Base-by-base conservation (phyloP, 805 yeast species). In the Wickerhamomyces ciferrii region DNA sequence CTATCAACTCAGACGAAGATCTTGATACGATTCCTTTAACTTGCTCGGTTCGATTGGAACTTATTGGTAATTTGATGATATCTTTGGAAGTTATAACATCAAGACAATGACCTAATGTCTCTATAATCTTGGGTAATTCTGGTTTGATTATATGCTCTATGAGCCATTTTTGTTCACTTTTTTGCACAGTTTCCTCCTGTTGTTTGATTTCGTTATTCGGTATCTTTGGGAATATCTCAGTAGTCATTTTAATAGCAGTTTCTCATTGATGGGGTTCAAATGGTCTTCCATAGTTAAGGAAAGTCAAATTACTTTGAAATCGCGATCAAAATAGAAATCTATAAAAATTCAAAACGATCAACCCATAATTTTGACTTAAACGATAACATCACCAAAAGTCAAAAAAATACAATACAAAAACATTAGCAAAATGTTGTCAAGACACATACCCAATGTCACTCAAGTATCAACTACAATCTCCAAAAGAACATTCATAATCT, bases 21-120 rank as follows among this genome's bases (percentile, higher is more conserved):
- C 91, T 61, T 0, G 78, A 75, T 0, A 84, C 60, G 1, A 79
- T 70, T 0, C 92, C 92, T 49, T 82, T 81, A 15, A 83, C 62
- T 3, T 70, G 63, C 47, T 81, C 84, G 46, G 76, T 74, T 45
- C 81, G 75, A 15, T 72, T 66, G 0, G 81, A 71, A 0, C 81
- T 68, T 7, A 84, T 63, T 0, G 90, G 86, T 43, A 84, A 66
- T 47, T 76, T 81, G 44, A 79, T 71, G 14, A 74, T 64, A 11
- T 66, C 65, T 11, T 65, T 58, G 40, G 70, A 69, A 0, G 65
- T 59, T 29, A 77, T 52, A 48, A 69, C 58, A 3, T 65, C 65
- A 1, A 74, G 52, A 50, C 81, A 76, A 20, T 60, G 56, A 19
- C 54, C 54, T 15, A 78, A 62, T 11, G 72, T 70, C 32, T 76